Percentiles rank a stretch among this genome's conserved stretches.
Evolutionary conservation across 2,329 filamentous ascomycete species (phyloP).

Genomic region (Cladorrhinum sp.): DNA sequence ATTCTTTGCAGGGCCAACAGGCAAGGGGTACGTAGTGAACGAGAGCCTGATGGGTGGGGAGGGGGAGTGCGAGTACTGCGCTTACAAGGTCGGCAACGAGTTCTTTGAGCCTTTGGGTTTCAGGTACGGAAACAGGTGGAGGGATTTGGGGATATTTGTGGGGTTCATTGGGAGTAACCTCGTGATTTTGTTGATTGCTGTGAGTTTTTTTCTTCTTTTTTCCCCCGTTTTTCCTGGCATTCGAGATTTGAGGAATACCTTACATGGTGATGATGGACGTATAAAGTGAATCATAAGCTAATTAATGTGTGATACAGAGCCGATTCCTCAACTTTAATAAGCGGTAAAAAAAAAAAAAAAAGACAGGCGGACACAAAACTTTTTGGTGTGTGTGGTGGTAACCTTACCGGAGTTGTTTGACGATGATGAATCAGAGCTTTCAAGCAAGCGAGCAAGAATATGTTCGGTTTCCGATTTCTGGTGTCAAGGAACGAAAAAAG

Average conservation of each 20-base stretch:
- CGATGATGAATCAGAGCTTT: no score
- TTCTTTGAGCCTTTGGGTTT: slow-evolving; percentile 70
- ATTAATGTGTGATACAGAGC: slow-evolving; percentile 35
- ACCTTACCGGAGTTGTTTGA: no score
- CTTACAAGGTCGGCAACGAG: slow-evolving; percentile 74
- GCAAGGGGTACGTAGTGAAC: slow-evolving; percentile 67
- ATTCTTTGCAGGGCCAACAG: slow-evolving; percentile 67
- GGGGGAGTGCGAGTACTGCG: slow-evolving; percentile 73
- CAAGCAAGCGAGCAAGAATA: no score
- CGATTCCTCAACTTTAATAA: slow-evolving; percentile 55
- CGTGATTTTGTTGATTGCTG: slow-evolving; percentile 55
- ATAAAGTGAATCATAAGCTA: no score
- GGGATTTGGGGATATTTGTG: slow-evolving; percentile 74
- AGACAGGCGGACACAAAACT: not conserved
- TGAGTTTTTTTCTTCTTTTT: slow-evolving; percentile 35
- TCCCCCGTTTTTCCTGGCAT: slow-evolving; percentile 3
- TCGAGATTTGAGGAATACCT: not conserved
- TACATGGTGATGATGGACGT: no score
- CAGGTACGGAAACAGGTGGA: slow-evolving; percentile 68
- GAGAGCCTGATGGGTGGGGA: slow-evolving; percentile 54
- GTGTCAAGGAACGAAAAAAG: no score
- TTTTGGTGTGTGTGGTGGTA: no score
- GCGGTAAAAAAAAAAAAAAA: slow-evolving; percentile 31
- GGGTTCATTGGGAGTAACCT: slow-evolving; percentile 78
- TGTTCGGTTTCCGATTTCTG: no score